Base-by-base conservation (phyloP, 2,329 filamentous ascomycete species). In the Hypoxylon sp. region DNA sequence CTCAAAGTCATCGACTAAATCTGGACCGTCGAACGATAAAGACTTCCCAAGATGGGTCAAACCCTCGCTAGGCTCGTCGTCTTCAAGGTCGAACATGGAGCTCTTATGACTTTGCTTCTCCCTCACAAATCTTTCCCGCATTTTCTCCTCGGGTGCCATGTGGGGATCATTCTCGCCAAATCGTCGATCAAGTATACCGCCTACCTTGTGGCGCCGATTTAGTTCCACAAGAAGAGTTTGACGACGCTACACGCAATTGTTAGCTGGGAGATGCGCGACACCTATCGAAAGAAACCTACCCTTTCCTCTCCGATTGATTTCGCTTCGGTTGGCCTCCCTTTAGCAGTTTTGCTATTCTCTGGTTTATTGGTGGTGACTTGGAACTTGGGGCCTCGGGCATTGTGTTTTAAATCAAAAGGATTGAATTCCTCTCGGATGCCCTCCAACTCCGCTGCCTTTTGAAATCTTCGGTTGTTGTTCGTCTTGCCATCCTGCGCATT, bases 351-450 rank as follows among this genome's bases (percentile, higher is more conserved):
- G 53, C 82, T 82, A 30, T 80, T 81, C 11, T 82, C 80, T 5
- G 87, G 84, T 63, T 87, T 87, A 69, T 87, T 88, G 58, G 86
- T 94, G 0, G 92, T 94, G 48, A 94, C 91, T 46, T 95, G 90
- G 71, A 97, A 97, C 76, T 98, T 98, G 62, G 90, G 90, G 0
- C 90, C 92, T 65, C 91, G 87, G 1, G 90, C 85, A 43, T 91
- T 89, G 64, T 92, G 89, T 80, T 97, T 97, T 78, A 97, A 88
- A 77, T 99, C 96, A 80, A 99, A 99, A 0, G 96, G 96, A 79
- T 99, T 99, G 87, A 98, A 98, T 73, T 94, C 91, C 76, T 98
- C 94, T 77, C 96, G 91, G 78, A 99, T 98, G 63, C 88, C 89
- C 74, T 92, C 90, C 69, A 99, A 85, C 14, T 94, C 93, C 61